Base-by-base conservation (phyloP, 2,329 filamentous ascomycete species). In the Didymella glomerata region DNA sequence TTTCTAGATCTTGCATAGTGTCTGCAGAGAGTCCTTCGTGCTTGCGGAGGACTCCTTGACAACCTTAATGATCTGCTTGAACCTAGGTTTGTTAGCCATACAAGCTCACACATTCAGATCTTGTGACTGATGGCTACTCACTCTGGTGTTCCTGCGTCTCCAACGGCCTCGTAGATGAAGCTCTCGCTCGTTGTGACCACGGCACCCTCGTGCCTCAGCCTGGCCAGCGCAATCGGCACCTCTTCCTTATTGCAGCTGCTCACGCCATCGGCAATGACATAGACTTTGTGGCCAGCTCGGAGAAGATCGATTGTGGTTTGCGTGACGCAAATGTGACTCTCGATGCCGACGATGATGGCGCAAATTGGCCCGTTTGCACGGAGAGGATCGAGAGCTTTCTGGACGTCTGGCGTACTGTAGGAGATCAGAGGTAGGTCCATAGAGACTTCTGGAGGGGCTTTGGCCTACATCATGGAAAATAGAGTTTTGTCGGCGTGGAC, bases 301-400 rank as follows among this genome's bases (percentile, higher is more conserved):
- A 95, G 80, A 48, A 96, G 80, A 80, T 97, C 94, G 41, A 97
- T 83, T 16, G 74, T 66, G 2, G 94, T 97, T 83, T 98, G 94
- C 61, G 92, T 93, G 28, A 98, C 88, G 82, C 94, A 98, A 75
- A 98, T 95, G 79, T 98, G 94, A 40, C 87, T 86, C 79, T 98
- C 94, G 74, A 98, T 97, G 36, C 94, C 94, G 16, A 97, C 89
- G 63, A 98, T 87, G 54, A 91, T 89, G 52, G 92, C 85, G 5
- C 79, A 64, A 4, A 72, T 51, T 3, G 66, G 71, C 1, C 64
- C 67, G 44, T 40, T 65, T 48, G 58, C 60, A 27, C 67, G 74
- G 36, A 81, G 72, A 22, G 70, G 70, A 48, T 76, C 66, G 54
- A 83, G 76, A 13, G 75, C 78, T 4, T 78, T 68, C 25, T 83